Conservation (phyloP, 2,329 filamentous ascomycete species). For the Dactylonectria estremocensis region DNA sequence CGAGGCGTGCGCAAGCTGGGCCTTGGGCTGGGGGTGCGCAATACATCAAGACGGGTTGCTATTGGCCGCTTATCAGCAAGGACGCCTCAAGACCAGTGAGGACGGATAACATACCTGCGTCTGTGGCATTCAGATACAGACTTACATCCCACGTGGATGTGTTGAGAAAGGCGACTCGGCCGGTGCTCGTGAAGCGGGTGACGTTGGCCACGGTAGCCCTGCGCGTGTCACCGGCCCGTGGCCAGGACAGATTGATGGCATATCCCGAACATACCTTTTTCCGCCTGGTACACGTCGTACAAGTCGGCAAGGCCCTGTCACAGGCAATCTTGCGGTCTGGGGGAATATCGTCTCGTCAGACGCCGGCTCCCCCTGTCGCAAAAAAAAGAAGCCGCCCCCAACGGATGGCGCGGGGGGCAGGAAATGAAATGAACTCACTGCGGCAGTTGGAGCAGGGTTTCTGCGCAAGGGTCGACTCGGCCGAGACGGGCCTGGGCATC, state of each 20-base stretch:
- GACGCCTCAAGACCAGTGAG: background rate
- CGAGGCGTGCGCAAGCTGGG: slow-evolving; percentile 5
- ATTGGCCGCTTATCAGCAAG: background rate
- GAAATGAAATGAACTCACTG: slow-evolving; percentile 11
- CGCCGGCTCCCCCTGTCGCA: too few relatives aligned
- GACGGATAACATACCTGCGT: background rate
- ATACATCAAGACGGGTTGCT: background rate
- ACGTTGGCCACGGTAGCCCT: slow-evolving; percentile 17
- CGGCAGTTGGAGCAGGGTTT: slow-evolving; percentile 27
- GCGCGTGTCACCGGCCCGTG: slow-evolving; percentile 16
- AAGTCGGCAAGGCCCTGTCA: slow-evolving; percentile 18
- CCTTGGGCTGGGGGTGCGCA: slow-evolving; percentile 2
- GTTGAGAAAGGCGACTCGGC: slow-evolving; percentile 19
- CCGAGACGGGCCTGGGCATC: background rate
- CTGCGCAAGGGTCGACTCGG: background rate
- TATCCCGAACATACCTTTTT: slow-evolving; percentile 20
- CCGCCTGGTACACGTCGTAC: slow-evolving; percentile 13
- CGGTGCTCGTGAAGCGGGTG: background rate
- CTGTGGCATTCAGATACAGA: slow-evolving; percentile 9
- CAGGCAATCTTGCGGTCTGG: slow-evolving; percentile 27
- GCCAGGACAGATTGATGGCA: slow-evolving; percentile 14
- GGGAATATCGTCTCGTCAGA: too few relatives aligned
- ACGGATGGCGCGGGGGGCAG: background rate
- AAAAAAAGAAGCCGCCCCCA: too few relatives aligned
- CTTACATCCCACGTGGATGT: slow-evolving; percentile 15